Percentiles rank a stretch among this genome's conserved stretches.
phyloP scores from a whole-genome alignment of 257 asterid species.

The Nyctanthes arbortristis region DNA sequence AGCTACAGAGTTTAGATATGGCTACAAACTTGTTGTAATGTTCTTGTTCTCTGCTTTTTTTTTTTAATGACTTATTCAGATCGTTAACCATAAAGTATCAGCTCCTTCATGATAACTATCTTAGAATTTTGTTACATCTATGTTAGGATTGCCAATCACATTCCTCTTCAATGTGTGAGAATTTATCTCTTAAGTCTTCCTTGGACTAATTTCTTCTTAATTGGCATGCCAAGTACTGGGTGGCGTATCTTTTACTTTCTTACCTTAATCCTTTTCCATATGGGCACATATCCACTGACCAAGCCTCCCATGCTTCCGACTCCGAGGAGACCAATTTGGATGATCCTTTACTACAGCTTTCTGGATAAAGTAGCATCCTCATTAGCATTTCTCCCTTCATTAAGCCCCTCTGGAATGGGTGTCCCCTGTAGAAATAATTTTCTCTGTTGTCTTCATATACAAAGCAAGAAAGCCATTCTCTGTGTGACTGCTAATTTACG shows the following conservation, averaged over 20 bases:
- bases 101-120: not conserved
- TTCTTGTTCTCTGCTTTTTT: slow-evolving; percentile 27
- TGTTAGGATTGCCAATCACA: too few species aligned
- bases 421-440: not conserved
- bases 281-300: not conserved
- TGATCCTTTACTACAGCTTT: not conserved
- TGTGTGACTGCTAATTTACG: not conserved
- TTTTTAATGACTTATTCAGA: slow-evolving; percentile 1
- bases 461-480: not conserved
- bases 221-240: too few species aligned
- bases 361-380: not conserved
- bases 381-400: not conserved
- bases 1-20: slow-evolving; percentile 83
- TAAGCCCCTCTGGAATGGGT: not conserved
- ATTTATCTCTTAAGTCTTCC: too few species aligned
- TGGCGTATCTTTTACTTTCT: too few species aligned
- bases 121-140: too few species aligned
- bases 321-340: not conserved
- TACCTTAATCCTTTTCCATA: too few species aligned
- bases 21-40: slow-evolving; percentile 95
- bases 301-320: not conserved
- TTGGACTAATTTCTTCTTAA: too few species aligned
- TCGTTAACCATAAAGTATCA: not conserved
- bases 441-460: not conserved
- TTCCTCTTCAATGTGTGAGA: too few species aligned